Conservation (phyloP, 2,329 filamentous ascomycete species). For the Chalara sp. region DNA sequence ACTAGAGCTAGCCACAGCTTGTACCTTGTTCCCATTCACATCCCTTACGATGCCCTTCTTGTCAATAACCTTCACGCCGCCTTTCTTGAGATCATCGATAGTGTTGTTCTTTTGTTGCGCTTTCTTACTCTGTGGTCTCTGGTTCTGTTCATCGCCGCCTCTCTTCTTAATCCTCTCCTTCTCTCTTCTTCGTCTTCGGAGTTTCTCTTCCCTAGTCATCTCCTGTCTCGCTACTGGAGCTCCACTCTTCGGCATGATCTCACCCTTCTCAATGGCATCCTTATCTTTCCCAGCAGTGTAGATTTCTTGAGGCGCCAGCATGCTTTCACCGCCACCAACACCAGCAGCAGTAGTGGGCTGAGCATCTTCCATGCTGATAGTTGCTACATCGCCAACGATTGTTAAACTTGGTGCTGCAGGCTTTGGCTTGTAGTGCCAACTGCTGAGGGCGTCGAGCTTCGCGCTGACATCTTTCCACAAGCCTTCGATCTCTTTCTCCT, state of each 20-base stretch:
- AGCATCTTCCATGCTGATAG: conserved; percentile 90
- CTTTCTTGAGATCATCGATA: conserved; percentile 60
- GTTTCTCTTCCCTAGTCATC: conserved; percentile 81
- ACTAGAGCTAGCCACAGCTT: conserved; percentile 41
- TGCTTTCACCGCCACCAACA: conserved; percentile 59
- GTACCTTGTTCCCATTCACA: conserved; percentile 72
- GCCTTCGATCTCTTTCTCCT: conserved; percentile 74
- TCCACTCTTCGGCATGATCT: conserved; percentile 72
- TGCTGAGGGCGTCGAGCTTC: conserved; percentile 82
- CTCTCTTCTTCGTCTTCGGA: conserved; percentile 66
- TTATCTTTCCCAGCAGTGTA: conserved; percentile 73
- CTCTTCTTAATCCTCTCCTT: conserved; percentile 80
- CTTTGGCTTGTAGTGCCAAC: conserved; percentile 93
- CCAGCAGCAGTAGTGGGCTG: conserved; percentile 77
- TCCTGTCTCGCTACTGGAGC: conserved; percentile 75
- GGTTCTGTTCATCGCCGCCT: conserved; percentile 40
- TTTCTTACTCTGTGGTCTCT: conserved; percentile 51
- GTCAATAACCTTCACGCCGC: conserved; percentile 86
- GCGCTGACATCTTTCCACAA: conserved; percentile 77
- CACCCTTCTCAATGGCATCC: conserved; percentile 48
- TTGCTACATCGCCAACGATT: conserved; percentile 85
- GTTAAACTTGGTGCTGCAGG: conserved; percentile 74
- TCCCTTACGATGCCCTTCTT: conserved; percentile 81
- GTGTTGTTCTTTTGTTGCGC: conserved; percentile 45
- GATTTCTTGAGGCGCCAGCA: conserved; percentile 89